A percentile compares a stretch with the other conserved stretches of the same genome.
Conservation (phyloP, 768 basidiomycete genomes). For the Inosperma sp. region DNA sequence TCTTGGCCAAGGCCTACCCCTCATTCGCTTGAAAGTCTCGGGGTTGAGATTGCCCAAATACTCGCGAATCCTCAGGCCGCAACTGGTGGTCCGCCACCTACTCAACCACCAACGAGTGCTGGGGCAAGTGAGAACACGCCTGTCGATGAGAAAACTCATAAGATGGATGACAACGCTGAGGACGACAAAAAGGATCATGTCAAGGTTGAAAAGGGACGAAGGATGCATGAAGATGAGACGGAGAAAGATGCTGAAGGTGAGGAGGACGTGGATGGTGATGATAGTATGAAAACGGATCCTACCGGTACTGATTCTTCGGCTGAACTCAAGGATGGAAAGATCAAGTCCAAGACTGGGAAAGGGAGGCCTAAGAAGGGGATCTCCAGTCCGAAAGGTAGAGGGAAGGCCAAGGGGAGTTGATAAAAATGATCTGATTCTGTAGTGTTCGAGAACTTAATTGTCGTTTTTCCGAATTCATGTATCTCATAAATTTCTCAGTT, state of each 20-base stretch:
- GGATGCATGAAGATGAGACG: not conserved
- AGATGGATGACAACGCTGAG: not conserved
- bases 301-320: too few species aligned
- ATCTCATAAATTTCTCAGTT: not conserved
- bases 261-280: constrained; percentile 8
- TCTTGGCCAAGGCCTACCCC: not conserved
- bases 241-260: constrained; percentile 10
- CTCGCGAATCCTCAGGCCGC: not conserved
- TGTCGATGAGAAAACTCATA: not conserved
- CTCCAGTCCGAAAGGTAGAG: not conserved
- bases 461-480: not conserved
- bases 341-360: not conserved
- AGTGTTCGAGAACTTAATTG: not conserved
- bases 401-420: constrained; percentile 3
- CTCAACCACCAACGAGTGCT: not conserved
- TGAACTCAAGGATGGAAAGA: too few species aligned
- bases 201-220: not conserved
- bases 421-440: not conserved
- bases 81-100: not conserved
- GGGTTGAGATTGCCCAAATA: constrained; percentile 1
- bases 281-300: too few species aligned
- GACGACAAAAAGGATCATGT: not conserved
- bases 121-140: not conserved
- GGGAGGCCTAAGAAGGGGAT: constrained; percentile 6
- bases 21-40: not conserved